Evolutionary conservation across 176 grass and related monocot genomes (phyloP), one percentile per base, ranked within the genome.

Genomic region (Carex myosuroides): DNA sequence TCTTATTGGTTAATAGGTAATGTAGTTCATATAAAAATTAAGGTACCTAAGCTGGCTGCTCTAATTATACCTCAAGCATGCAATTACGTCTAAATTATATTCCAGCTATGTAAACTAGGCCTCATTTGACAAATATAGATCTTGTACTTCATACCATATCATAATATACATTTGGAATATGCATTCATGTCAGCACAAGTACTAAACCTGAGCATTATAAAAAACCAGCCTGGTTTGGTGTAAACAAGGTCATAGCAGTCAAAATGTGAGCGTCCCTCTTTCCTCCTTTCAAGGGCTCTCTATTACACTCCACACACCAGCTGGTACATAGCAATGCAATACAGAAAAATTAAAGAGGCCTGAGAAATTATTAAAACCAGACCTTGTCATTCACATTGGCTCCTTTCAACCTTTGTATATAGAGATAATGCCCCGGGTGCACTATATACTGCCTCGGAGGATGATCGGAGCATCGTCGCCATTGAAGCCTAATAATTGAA

Each of bases 351-450:
- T 52, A 50, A 68, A 66, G 46, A 50, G 3, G 63, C 52, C 20
- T 67, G 14, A 69, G 14, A 57, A 73, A 60, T 9, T 60, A 69
- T 32, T 1, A 41, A 85, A 33, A 64, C 62, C 84, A 50, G 56
- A 90, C 88, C 85, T 90, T 90, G 50, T 90, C 88, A 85, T 90
- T 50, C 4, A 87, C 91, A 85, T 90, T 93, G 68, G 95, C 92
- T 4, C 83, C 95, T 86, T 94, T 98, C 86, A 94, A 89, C 70
- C 92, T 90, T 50, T 93, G 91, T 0, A 91, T 93, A 79, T 91
- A 87, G 89, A 93, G 76, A 90, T 86, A 95, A 71, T 70, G 86
- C 41, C 54, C 22, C 8, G 88, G 77, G 32, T 86, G 76, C 16
- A 89, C 52, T 87, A 74, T 84, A 53, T 88, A 86, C 53, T 88